phyloP scores from a whole-genome alignment of 108 stramenopile genomes.

The Cyclotella sp. region DNA sequence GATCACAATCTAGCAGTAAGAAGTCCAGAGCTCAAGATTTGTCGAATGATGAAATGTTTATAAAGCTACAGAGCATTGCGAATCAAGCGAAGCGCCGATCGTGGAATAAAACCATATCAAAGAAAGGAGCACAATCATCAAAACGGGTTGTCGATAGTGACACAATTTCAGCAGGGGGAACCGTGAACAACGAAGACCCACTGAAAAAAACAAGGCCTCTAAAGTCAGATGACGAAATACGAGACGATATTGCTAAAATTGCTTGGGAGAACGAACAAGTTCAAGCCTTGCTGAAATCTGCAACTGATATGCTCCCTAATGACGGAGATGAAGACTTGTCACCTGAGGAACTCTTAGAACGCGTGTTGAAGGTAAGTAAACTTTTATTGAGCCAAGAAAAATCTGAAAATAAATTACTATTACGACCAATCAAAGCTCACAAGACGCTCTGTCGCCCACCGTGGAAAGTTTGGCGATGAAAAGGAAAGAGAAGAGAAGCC shows the following conservation, averaged over 20 bases:
- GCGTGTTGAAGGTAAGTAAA: conserved; percentile 56
- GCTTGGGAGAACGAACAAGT: conserved; percentile 52
- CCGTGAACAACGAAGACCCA: neutral
- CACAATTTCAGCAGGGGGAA: neutral
- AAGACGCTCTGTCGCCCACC: neutral
- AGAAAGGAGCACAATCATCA: conserved; percentile 12
- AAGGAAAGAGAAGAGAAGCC: conserved; percentile 64
- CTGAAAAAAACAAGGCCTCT: neutral
- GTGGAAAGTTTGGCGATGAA: conserved; percentile 64
- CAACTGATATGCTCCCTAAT: conserved; percentile 61
- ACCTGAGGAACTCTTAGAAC: conserved; percentile 72
- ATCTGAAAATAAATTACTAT: neutral
- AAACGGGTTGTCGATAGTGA: conserved; percentile 7
- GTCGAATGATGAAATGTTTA: conserved; percentile 40
- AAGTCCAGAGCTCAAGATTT: conserved; percentile 42
- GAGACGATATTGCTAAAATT: conserved; percentile 39
- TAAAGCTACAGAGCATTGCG: conserved; percentile 41
- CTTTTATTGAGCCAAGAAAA: too few relatives aligned
- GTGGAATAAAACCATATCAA: conserved; percentile 46
- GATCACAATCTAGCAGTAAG: conserved; percentile 24
- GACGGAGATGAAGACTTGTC: conserved; percentile 67
- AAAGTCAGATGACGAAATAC: conserved; percentile 48
- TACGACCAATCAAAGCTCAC: neutral
- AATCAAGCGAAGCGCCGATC: conserved; percentile 30
- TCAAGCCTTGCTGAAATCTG: conserved; percentile 64